Percentiles rank a stretch among this genome's conserved stretches.
Conservation (phyloP, 805 yeast genomes). For the Cyberlindnera sargentensis region DNA sequence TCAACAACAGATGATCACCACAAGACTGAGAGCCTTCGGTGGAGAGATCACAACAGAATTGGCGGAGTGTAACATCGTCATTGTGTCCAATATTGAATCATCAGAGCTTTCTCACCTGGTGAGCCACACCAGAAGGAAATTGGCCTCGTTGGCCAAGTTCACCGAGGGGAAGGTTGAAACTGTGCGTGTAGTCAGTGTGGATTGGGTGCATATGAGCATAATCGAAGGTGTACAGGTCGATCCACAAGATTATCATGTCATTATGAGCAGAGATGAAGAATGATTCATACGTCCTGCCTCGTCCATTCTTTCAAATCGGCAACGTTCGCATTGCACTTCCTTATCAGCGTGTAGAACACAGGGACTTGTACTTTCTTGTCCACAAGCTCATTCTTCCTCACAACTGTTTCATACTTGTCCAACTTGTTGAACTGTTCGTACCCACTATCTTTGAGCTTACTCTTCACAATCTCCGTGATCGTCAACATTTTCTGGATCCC, state of each 20-base stretch:
- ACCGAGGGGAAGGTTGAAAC: slow-evolving; percentile 15
- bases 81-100: slow-evolving; percentile 24
- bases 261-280: slow-evolving; percentile 1
- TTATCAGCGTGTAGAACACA: slow-evolving; percentile 16
- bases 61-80: slow-evolving; percentile 31
- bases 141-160: slow-evolving; percentile 4
- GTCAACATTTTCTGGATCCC: slow-evolving; percentile 18
- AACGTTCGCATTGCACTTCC: slow-evolving; percentile 1
- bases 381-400: slow-evolving; percentile 14
- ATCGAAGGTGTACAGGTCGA: slow-evolving; percentile 24
- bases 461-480: slow-evolving; percentile 19
- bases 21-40: slow-evolving; percentile 35
- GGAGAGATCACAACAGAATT: slow-evolving; percentile 31
- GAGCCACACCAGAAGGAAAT: slow-evolving; percentile 4
- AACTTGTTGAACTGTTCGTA: slow-evolving; percentile 19
- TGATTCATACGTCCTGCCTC: slow-evolving; percentile 4
- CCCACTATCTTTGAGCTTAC: slow-evolving; percentile 3
- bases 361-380: slow-evolving; percentile 16
- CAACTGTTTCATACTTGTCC: slow-evolving; percentile 14
- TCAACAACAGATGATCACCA: slow-evolving; percentile 6
- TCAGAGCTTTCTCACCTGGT: neutral
- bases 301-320: slow-evolving; percentile 16
- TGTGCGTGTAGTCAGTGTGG: slow-evolving; percentile 27
- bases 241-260: slow-evolving; percentile 25
- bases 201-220: slow-evolving; percentile 33